A percentile compares a stretch with the other conserved stretches of the same genome.
phyloP scores from a whole-genome alignment of 1,284 basidiomycete species.

The Sanghuangporus weigelae region DNA sequence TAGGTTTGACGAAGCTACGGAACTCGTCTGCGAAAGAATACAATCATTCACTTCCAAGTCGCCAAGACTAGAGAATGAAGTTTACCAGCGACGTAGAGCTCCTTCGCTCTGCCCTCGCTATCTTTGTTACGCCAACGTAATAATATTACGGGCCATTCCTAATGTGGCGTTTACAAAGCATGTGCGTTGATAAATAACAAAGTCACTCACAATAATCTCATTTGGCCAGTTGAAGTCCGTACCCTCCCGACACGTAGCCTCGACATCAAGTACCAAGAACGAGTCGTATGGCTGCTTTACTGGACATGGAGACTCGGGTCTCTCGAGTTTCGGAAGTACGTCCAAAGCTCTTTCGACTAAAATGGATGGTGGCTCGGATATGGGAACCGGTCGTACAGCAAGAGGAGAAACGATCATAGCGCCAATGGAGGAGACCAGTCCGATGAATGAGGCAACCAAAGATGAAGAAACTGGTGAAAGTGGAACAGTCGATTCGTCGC shows the following conservation, averaged over 20 bases:
- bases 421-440: conserved; percentile 4
- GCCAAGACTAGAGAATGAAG: not conserved
- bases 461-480: not conserved
- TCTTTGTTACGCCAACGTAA: conserved; percentile 75
- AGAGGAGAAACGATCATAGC: conserved; percentile 6
- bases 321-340: conserved; percentile 3
- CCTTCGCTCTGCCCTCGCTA: conserved; percentile 43
- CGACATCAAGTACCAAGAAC: conserved; percentile 81
- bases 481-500: not conserved
- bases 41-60: not conserved
- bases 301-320: conserved; percentile 13
- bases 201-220: conserved; percentile 80
- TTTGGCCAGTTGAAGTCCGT: conserved; percentile 76
- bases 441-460: not conserved
- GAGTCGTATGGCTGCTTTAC: conserved; percentile 59
- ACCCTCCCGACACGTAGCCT: conserved; percentile 79
- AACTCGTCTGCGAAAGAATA: conserved; percentile 60
- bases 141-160: conserved; percentile 89
- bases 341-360: not conserved
- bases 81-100: conserved; percentile 44
- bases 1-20: conserved; percentile 83
- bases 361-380: conserved; percentile 7
- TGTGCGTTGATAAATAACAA: not conserved
- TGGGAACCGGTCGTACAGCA: conserved; percentile 2
- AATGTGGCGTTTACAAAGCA: conserved; percentile 17